Evolutionary conservation across 2,329 filamentous ascomycete genomes (phyloP), one percentile per base, ranked within the genome.

Genomic region (Cercospora sp.): DNA sequence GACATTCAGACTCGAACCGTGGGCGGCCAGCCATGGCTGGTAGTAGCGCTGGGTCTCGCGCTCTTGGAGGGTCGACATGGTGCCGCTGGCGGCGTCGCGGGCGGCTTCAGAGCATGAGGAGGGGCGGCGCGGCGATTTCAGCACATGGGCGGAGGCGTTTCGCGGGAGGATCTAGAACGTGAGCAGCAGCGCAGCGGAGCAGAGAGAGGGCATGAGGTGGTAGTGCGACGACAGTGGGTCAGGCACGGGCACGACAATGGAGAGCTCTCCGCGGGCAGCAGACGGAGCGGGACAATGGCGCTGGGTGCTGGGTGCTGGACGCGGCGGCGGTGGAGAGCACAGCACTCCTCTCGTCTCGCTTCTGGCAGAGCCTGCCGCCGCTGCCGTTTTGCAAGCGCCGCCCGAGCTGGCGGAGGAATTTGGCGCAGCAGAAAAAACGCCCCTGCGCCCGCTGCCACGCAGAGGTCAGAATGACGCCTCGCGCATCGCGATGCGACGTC

Each of bases 11-110:
- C 68, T 66, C 20, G 67, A 69, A 63, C 69, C 74, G 30, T 75
- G 74, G 8, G 71, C 71, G 9, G 71, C 70, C 8, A 74, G 71
- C 72, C 74, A 74, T 12, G 72, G 72, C 58, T 73, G 67, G 42
- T 72, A 72, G 64, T 72, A 70, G 55, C 70, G 70, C 62, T 72
- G 70, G 9, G 66, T 58, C 58, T 68, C 67, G 20, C 66, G 66
- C 30, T 62, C 63, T 13, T 65, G 62, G 31, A 68, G 58, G 16
- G 66, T 61, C 12, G 60, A 51, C 53, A 63, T 63, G 26, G 31
- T 45, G 63, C 40, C 42, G 33, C 20, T 26, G 57, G 26, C 53
- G 53, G 18, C 23, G 20, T 30, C 30, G 26, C 23, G 51, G 18
- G 48, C 26, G 33, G 26, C 26, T 4, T 33, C 33, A 42, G 31